Conservation (phyloP, 306 rosid genomes). For the Medicago truncatula region DNA sequence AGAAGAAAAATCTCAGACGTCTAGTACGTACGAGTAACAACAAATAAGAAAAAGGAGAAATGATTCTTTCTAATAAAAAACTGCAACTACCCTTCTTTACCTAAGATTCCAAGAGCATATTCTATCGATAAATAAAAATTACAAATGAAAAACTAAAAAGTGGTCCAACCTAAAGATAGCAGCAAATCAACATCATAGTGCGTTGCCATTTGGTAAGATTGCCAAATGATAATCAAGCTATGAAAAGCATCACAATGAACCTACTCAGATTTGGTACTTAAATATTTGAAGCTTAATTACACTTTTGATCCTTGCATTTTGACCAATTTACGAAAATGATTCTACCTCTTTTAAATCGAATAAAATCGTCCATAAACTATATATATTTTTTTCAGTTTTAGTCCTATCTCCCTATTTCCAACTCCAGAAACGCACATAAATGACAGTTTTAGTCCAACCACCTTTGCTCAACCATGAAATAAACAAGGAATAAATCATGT, state of each 20-base stretch:
- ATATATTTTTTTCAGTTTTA: too few relatives aligned
- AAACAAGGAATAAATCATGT: too few relatives aligned
- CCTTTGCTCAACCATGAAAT: too few relatives aligned
- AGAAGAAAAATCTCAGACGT: not conserved
- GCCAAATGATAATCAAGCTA: not conserved
- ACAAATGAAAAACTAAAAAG: not conserved
- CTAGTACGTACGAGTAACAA: not conserved
- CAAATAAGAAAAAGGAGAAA: not conserved
- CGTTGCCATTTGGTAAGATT: constrained; percentile 26
- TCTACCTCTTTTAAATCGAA: too few relatives aligned
- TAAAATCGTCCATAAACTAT: too few relatives aligned
- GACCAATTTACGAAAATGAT: too few relatives aligned
- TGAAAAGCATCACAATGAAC: not conserved
- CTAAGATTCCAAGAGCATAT: constrained; percentile 40
- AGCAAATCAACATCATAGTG: constrained; percentile 22
- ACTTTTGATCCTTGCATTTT: too few relatives aligned
- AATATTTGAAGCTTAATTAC: too few relatives aligned
- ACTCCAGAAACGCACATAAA: too few relatives aligned
- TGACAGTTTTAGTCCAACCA: too few relatives aligned
- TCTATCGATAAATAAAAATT: constrained; percentile 15
- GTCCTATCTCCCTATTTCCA: too few relatives aligned
- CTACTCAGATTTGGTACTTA: not conserved
- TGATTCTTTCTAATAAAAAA: not conserved
- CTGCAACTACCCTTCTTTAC: constrained; percentile 20
- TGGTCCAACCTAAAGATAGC: not conserved